Base-by-base conservation (phyloP, 331 rosid genomes). In the Acacia pycnantha region DNA sequence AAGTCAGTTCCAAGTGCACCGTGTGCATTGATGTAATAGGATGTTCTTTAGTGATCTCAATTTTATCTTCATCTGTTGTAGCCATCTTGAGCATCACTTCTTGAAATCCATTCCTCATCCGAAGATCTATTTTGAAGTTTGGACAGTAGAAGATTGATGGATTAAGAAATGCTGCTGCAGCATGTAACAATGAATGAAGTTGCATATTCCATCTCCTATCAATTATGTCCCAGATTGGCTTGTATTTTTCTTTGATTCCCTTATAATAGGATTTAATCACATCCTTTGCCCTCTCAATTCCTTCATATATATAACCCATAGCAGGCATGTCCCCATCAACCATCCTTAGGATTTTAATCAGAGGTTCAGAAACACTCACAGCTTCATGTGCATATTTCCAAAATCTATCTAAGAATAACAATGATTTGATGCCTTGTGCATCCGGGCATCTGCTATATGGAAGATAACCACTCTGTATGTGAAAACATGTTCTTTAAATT, bases 241-340 rank as follows among this genome's bases (percentile, higher is more conserved):
- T 70, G 81, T 88, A 91, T 41, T 87, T 89, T 82, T 88, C 90
- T 84, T 86, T 92, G 11, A 81, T 59, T 44, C 91, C 95, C 79
- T 91, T 84, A 79, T 87, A 91, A 81, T 87, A 86, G 65, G 83
- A 40, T 80, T 87, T 88, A 82, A 90, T 85, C 73, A 82, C 78
- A 80, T 26, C 69, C 87, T 91, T 91, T 75, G 89, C 89, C 88
- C 86, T 89, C 85, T 89, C 92, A 41, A 92, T 84, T 77, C 86
- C 92, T 81, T 87, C 90, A 74, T 78, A 86, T 73, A 91, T 82
- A 83, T 89, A 89, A 50, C 97, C 91, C 90, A 91, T 88, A 33
- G 90, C 90, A n/a, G 95, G 91, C 94, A 91, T 89, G 82, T 91
- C 97, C 41, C 94, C 94, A 31, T 91, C 95, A 80, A 91, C 91